Base-by-base conservation (phyloP, 768 basidiomycete genomes). In the Podaxis mareebaensis region DNA sequence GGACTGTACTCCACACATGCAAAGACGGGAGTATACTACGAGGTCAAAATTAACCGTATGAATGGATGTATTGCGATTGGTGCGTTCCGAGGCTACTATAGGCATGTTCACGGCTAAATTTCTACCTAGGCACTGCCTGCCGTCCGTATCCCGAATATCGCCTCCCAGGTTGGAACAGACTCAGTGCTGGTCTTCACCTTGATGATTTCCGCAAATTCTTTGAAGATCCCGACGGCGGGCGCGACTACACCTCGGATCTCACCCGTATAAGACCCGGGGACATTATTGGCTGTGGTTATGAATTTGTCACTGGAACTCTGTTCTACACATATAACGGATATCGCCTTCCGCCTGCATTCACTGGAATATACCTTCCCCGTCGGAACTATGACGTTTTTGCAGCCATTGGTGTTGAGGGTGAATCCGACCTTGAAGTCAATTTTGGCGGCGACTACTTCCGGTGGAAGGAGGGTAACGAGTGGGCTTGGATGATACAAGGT, bases 161-260 rank as follows among this genome's bases (percentile, higher is more conserved):
- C 20, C 77, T 89, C 48, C 89, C 89, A 44, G 89, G 89, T 3
- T 90, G 89, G 89, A 86, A 91, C 68, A 76, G 88, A 53, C 75
- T 83, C 46, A 88, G 88, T 59, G 84, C 84, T 1, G 88, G 81
- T 1, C 75, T 89, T 28, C 89, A 90, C 67, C 79, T 90, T 38
- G 89, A 90, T 69, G 89, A 90, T 73, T 76, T 87, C 69, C 81
- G 86, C 70, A 90, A 89, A 72, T 90, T 90, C 78, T 90, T 85
- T 63, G 88, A 89, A 67, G 86, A 88, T 68, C 75, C 85, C 1
- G 77, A 84, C 52, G 89, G 88, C 17, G 89, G 88, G 11, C 81
- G 85, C 1, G 84, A 87, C 67, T 90, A 84, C 71, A 73, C 72
- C 44, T 64, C 65, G 24, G 67, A 40, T 48, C 71, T 76, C 26